phyloP scores from a whole-genome alignment of 768 basidiomycete species.

The Heimioporus sp. region DNA sequence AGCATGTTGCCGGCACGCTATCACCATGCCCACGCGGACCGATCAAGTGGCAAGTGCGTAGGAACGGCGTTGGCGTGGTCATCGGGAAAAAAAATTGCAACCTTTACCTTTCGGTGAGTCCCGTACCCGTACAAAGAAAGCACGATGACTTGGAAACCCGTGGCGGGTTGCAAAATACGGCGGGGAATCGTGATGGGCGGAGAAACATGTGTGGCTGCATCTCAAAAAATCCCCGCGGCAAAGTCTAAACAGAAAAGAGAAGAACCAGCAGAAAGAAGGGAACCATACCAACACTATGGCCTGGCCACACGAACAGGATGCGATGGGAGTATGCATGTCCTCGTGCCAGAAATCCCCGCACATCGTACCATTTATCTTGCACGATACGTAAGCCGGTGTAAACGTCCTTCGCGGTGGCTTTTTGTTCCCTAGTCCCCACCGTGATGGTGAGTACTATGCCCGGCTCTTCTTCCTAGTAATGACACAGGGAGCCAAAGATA shows the following conservation, averaged over 20 bases:
- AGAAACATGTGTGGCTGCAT: background rate
- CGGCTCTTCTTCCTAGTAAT: background rate
- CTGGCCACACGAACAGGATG: background rate
- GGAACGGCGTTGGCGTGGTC: no score
- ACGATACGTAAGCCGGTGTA: background rate
- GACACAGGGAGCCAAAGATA: background rate
- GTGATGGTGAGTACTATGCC: background rate
- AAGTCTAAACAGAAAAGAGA: background rate
- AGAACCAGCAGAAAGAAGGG: background rate
- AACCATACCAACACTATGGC: background rate
- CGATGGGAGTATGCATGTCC: background rate
- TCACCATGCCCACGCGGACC: no score
- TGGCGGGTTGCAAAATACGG: background rate
- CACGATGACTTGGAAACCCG: background rate
- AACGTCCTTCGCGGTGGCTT: constrained; percentile 11
- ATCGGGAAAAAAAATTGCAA: no score
- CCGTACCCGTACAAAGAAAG: background rate
- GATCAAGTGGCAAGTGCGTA: no score
- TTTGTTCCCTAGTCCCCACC: background rate
- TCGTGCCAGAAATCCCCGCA: background rate
- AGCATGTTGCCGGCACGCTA: no score
- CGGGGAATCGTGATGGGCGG: background rate
- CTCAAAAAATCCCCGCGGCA: background rate
- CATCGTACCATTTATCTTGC: background rate
- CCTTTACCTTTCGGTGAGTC: no score